Base-by-base conservation (phyloP, 2,329 filamentous ascomycete genomes). In the Xenoacremonium recifei region DNA sequence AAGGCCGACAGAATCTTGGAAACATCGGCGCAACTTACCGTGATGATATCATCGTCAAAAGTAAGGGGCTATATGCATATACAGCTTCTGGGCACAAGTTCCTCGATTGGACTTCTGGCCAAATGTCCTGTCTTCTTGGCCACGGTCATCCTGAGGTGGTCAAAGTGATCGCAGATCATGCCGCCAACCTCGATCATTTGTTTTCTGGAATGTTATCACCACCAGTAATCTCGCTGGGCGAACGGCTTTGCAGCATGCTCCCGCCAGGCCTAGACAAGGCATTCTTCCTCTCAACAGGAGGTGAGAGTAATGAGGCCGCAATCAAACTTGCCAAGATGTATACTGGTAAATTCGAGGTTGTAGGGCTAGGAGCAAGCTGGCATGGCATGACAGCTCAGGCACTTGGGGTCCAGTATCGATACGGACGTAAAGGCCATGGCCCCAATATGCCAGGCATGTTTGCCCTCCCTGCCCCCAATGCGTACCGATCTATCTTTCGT, bases 301-400 rank as follows among this genome's bases (percentile, higher is more conserved):
- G 66, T 1, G 77, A 81, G 56, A 68, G 64, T 2, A 76, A 67
- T 35, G 81, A 85, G 49, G 79, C 79, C 4, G 80, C 80, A 1
- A 81, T 84, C 47, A 77, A 79, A 41, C 71, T 85, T 52, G 81
- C 81, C 3, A 85, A 85, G 57, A 62, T 70, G 21, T 78, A 76
- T 51, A 85, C 80, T 0, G 79, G 79, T 3, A 82, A 78, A 30
- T 84, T 79, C 49, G 81, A 85, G 57, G 73, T 85, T 39, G 77
- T 85, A 4, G 81, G 70, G 0, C 66, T 85, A 39, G 69, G 69
- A 1, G 73, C 73, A 1, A 78, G 75, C 42, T 85, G 75, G 61
- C 80, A 85, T 59, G 81, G 82, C 17, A 64, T 84, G 45, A 84
- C 79, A 0, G 67, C 67, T 4, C 75, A 67, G 3, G 69, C 80